Base-by-base conservation (phyloP, 768 basidiomycete species). In the Hypholoma fasciculare region DNA sequence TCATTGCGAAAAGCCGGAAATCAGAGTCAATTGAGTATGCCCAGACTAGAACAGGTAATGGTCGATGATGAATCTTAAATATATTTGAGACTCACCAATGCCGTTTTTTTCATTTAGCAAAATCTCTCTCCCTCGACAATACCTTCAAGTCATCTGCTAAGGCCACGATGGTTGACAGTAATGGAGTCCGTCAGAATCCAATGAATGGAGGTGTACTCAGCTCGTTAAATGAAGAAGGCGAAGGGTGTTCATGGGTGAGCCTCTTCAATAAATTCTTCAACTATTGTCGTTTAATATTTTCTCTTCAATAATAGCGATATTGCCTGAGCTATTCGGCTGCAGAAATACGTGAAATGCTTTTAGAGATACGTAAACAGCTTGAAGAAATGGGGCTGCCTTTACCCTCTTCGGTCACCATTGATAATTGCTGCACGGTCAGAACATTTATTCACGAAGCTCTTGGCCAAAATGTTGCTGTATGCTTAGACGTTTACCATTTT, bases 131-230 rank as follows among this genome's bases (percentile, higher is more conserved):
- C 1, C 40, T 60, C 26, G 54, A 60, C 42, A 60, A 60, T 14
- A 60, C 59, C 4, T 60, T 52, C 36, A 60, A 56, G 19, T 46
- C 55, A 7, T 53, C 59, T 5, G 14, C n/a, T 4, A 60, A 60
- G 59, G 59, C 59, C 1, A 20, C 49, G 1, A 27, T 60, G n/a
- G 50, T 60, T 7, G 50, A 60, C 3, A 51, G 26, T 17, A 36
- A 50, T 30, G 56, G 49, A 2, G 12, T 5, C 7, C 52, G 52
- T n/a, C 23, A 54, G 36, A 54, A 54, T 19, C 52, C 52, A 7
- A 37, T 60, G 23, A 60, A 56, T 13, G 59, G 59, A 1, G 54
- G 59, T 1, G 52, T 60, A 23, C 37, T 60, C 16, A 60, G 59
- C 37, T 46, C 55, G 14, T 38, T 60, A 7, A 60, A 60, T 39